A percentile compares a stretch with the other conserved stretches of the same genome.
These are phyloP conservation scores for Podila epicladia DNA, from an alignment of 192 early-diverging fungal genomes.

Conservation along the genomic window DNA sequence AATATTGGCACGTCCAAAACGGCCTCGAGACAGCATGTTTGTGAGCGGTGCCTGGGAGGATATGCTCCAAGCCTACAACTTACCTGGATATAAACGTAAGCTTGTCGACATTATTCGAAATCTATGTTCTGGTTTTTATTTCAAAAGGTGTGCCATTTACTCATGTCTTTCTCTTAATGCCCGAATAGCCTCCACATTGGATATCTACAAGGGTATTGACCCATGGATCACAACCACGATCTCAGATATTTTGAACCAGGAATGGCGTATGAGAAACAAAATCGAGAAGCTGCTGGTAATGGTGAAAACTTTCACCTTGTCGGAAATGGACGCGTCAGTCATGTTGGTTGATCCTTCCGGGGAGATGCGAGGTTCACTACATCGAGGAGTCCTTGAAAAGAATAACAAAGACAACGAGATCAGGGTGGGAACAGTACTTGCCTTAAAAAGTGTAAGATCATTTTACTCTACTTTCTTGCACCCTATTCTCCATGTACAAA, in stretches of 20 bases:
- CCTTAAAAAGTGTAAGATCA: conserved; percentile 21
- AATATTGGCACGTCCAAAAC: conserved; percentile 20
- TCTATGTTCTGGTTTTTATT: neutral
- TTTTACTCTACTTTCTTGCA: neutral
- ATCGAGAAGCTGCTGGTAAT: conserved; percentile 23
- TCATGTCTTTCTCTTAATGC: neutral
- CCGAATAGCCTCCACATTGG: conserved; percentile 27
- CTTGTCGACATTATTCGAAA: no score
- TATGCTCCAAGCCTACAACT: conserved; percentile 12
- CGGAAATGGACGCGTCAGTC: conserved; percentile 43
- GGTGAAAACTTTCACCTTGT: conserved; percentile 26
- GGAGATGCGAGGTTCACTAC: conserved; percentile 41
- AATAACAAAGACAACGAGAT: conserved; percentile 51
- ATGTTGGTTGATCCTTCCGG: conserved; percentile 43
- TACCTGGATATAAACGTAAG: conserved; percentile 43
- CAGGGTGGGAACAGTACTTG: conserved; percentile 32
- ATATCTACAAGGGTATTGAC: conserved; percentile 2
- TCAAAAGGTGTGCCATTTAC: neutral
- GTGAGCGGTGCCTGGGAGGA: conserved; percentile 25
- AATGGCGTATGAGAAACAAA: conserved; percentile 23
- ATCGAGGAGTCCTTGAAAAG: conserved; percentile 28
- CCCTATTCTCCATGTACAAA: no score
- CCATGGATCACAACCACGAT: conserved; percentile 13
- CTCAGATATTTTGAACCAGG: conserved; percentile 25
- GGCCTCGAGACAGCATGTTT: conserved; percentile 45